Base-by-base conservation (phyloP, 805 yeast species). In the Saccharomyces paradoxus region DNA sequence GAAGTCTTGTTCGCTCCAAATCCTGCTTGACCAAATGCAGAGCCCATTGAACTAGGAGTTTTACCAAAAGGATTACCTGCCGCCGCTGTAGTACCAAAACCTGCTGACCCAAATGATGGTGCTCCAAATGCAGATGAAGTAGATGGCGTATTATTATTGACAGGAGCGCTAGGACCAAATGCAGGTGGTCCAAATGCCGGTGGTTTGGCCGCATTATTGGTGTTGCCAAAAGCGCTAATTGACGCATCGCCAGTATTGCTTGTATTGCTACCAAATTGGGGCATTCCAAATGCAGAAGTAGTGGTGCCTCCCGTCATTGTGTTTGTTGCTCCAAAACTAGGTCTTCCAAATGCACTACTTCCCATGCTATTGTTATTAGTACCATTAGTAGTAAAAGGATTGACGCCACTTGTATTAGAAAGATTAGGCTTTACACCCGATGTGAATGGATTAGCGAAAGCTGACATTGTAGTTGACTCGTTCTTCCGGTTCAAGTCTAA, bases 401-500 rank as follows among this genome's bases (percentile, higher is more conserved):
- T 52, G 12, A 52, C 48, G 17, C 60, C 64, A 32, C 57, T 59
- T 27, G 63, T 27, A 41, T 53, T 48, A 6, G 29, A 41, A 32
- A 41, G n/a, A 29, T 10, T 46, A 13, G 49, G 27, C 13, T 48
- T 29, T 30, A 26, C 46, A 26, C 46, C 46, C 3, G 46, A 7
- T 2, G 13, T 44, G 41, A 21, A 47, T 30, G 6, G 51, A 8
- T 37, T 37, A 37, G 7, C 31, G 27, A 37, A 47, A 49, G 17
- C 51, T 24, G 50, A 28, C 30, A 27, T 30, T 46, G 17, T 21
- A 24, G 32, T 27, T 37, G 1, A 9, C 12, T 37, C 22, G 24
- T 37, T 37, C 12, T 12, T 37, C 22, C 12, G 4, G 22, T 17
- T 60, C 5, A 71, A 55, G 52, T 72, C 71, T 22, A 74, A 53